Percentiles rank a stretch among this genome's conserved stretches.
phyloP scores from a whole-genome alignment of 2,329 filamentous ascomycete species.

The Ceratocystis albifundus region DNA sequence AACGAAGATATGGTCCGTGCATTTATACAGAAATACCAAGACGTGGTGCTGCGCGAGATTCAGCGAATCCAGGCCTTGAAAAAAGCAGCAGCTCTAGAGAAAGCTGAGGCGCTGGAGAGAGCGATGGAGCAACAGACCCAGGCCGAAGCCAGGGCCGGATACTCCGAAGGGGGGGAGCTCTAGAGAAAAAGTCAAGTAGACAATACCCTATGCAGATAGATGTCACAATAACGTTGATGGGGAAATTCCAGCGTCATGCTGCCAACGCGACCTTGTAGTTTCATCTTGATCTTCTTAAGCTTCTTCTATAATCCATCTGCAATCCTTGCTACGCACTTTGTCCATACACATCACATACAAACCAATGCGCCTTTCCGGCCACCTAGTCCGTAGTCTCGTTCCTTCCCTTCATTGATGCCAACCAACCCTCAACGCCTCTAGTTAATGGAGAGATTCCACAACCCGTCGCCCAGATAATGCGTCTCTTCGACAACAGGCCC shows the following conservation, averaged over 20 bases:
- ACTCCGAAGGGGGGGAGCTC: not conserved
- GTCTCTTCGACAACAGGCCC: constrained; percentile 87
- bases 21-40: constrained; percentile 36
- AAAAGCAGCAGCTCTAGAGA: constrained; percentile 27
- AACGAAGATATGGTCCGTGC: constrained; percentile 32
- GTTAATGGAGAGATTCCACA: constrained; percentile 63
- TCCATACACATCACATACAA: not conserved
- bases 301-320: not conserved
- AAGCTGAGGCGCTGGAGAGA: not conserved
- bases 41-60: not conserved
- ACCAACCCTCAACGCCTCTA: constrained; percentile 26
- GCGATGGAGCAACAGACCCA: not conserved
- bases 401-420: not conserved
- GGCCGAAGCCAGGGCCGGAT: not conserved
- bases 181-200: not conserved
- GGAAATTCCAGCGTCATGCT: not conserved
- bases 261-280: not conserved
- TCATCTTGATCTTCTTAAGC: not conserved
- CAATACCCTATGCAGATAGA: not conserved
- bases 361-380: not conserved
- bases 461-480: constrained; percentile 85
- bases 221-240: not conserved
- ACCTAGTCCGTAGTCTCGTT: not conserved
- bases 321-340: not conserved
- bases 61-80: not conserved